Evolutionary conservation across 192 early-diverging fungal species (phyloP), one percentile per base, ranked within the genome.

Genomic region (Borealophlyctis nickersoniae): DNA sequence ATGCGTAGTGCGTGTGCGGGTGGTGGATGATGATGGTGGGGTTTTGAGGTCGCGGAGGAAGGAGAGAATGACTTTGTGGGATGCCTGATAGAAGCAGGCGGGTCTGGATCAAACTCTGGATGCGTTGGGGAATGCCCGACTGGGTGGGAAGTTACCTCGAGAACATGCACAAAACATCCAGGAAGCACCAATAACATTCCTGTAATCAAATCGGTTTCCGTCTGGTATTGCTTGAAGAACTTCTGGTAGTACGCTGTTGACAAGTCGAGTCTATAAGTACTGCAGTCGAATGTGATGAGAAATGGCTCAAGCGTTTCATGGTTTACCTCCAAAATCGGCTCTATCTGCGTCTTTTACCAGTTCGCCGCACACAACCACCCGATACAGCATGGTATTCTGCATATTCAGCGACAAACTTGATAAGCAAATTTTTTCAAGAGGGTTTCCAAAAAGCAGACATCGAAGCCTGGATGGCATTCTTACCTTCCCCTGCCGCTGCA

Each of bases 121-220:
- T 7, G 23, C 9, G 7, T 27, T 53, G 11, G n/a, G 24, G 24
- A 34, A 58, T 19, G 35, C 56, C 14, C 5, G 11, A 7, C 9
- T 9, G 13, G 7, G 16, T 53, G 23, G 11, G 52, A 27, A 53
- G 52, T 45, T 28, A 65, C 73, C 65, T 81, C 80, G 24, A 81
- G 49, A 14, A 78, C 45, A 55, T 82, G 81, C 2, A 82, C 32
- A 49, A 59, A 82, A 13, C 62, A 56, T 19, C 54, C 63, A 24
- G 59, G 65, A 11, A 70, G 56, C n/a, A 78, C 26, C 24, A 82
- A 32, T 14, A 82, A 61, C 36, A 82, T 65, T 3, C 81, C 81
- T 2, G 81, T 82, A 50, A 82, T 79, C 9, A 80, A 62, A 27
- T 82, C 81, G 23, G 69, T 69, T 16, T 80, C 81, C n/a, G 61